Percentiles rank a stretch among this genome's conserved stretches.
Evolutionary conservation across 2,329 filamentous ascomycete genomes (phyloP).

Genomic region (Parastagonospora nodorum): DNA sequence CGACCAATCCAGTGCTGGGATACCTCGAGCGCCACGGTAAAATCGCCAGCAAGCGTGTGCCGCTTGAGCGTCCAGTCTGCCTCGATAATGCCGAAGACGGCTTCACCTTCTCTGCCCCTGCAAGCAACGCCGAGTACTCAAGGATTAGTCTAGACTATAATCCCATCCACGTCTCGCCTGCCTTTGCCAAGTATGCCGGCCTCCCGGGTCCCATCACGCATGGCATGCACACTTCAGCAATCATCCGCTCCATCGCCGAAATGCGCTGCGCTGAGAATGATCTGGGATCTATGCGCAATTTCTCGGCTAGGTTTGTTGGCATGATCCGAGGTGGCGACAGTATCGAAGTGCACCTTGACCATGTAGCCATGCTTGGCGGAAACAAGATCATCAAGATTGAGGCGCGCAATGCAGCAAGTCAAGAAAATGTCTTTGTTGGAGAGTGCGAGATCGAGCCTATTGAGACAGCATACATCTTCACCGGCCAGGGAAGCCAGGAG

Average conservation of each 20-base stretch:
- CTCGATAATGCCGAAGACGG: constrained; percentile 4
- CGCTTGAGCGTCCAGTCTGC: constrained; percentile 14
- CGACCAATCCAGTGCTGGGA: constrained; percentile 28
- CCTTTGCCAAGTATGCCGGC: constrained; percentile 43
- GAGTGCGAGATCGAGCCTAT: constrained; percentile 38
- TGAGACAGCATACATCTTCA: constrained; percentile 47
- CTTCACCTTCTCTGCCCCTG: constrained; percentile 9
- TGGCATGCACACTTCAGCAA: constrained; percentile 48
- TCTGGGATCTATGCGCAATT: constrained; percentile 29
- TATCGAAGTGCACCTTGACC: constrained; percentile 36
- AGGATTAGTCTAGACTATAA: constrained; percentile 47
- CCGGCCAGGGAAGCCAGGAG: constrained; percentile 50
- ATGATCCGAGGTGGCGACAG: constrained; percentile 46
- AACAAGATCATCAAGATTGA: constrained; percentile 20
- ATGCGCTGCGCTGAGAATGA: constrained; percentile 13
- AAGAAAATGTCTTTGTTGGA: constrained; percentile 38
- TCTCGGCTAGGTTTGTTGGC: constrained; percentile 37
- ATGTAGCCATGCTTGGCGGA: constrained; percentile 44
- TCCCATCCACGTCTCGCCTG: constrained; percentile 47
- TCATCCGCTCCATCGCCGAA: constrained; percentile 36
- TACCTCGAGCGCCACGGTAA: constrained; percentile 27
- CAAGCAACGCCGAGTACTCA: constrained; percentile 28
- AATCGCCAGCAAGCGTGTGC: constrained; percentile 2
- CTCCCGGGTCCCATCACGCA: constrained; percentile 50
- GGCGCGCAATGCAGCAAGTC: constrained; percentile 33